Evolutionary conservation across 805 yeast species (phyloP), one percentile per base, ranked within the genome.

Genomic region (Deakozyma indianensis): DNA sequence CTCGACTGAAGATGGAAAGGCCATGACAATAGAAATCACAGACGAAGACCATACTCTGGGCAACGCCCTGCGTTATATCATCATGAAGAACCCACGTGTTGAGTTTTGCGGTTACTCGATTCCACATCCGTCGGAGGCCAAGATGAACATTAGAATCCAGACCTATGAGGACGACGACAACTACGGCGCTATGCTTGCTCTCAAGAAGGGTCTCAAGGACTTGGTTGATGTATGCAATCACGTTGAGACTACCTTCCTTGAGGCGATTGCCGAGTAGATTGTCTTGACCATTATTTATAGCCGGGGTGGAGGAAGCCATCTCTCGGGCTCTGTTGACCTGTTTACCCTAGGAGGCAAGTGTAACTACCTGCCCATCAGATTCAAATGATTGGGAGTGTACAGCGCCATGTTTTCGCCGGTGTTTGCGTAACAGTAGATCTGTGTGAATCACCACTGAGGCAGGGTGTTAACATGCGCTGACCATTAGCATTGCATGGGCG

Each of bases 41-140:
- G 92, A 87, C 54, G 98, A 92, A 64, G 98, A 92, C 65, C 98
- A 92, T 62, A 92, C 98, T 1, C 66, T 92, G 43, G 98, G 98
- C 22, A 92, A 92, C 58, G 83, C 97, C 3, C 73, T 92, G 45
- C 78, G 96, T 61, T 88, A 87, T 64, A 78, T 90, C 61, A 86
- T 92, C 55, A 87, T 92, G 95, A 88, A 90, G 67, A 92, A 92
- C 59, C 96, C 96, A 32, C 94, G 87, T 53, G 98, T 92, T 22
- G 98, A 92, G 60, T 92, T 92, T 63, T 90, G 97, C 60, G 98
- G 98, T 47, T 92, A 92, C 67, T 86, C 96, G 41, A 92, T 92
- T 53, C 98, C 98, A 9, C 98, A 92, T 65, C 98, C 98, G 18
- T 84, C 95, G 28, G 98, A 92, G 65, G 72, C 85, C 49, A 81